Percentiles rank a stretch among this genome's conserved stretches.
phyloP scores from a whole-genome alignment of 495 filamentous ascomycete genomes.

The Hypoxylon cercidicola region DNA sequence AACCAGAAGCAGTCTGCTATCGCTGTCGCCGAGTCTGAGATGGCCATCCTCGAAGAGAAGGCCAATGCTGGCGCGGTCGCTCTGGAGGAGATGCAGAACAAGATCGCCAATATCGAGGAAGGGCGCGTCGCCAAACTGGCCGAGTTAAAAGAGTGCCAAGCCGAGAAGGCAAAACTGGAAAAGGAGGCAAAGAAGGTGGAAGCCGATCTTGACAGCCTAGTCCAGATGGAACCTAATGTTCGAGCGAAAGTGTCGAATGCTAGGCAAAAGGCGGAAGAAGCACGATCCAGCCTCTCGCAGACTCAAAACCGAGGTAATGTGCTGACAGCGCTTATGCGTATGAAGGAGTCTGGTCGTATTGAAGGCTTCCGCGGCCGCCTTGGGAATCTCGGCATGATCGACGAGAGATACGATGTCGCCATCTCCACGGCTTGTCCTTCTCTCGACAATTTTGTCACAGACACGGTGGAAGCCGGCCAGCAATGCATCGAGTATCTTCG shows the following conservation, averaged over 20 bases:
- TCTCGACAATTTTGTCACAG: constrained; percentile 94
- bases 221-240: constrained; percentile 79
- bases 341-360: constrained; percentile 95
- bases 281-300: constrained; percentile 84
- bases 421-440: constrained; percentile 95
- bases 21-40: constrained; percentile 92
- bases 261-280: constrained; percentile 94
- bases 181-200: constrained; percentile 78
- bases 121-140: constrained; percentile 72
- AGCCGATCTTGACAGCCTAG: constrained; percentile 74
- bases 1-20: constrained; percentile 94
- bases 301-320: constrained; percentile 95
- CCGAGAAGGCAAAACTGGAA: constrained; percentile 74
- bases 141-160: constrained; percentile 80
- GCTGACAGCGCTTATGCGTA: constrained; percentile 86
- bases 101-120: constrained; percentile 78
- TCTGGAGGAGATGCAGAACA: constrained; percentile 83
- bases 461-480: constrained; percentile 92
- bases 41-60: constrained; percentile 88
- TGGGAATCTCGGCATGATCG: constrained; percentile 95
- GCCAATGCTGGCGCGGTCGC: constrained; percentile 86
- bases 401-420: constrained; percentile 92
- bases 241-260: constrained; percentile 84
- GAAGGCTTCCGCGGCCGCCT: constrained; percentile 96
- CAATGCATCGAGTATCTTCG: constrained; percentile 97